Percentiles rank a stretch among this genome's conserved stretches.
Evolutionary conservation across 495 filamentous ascomycete species (phyloP).

Genomic region (Astrothelium subdiscretum): DNA sequence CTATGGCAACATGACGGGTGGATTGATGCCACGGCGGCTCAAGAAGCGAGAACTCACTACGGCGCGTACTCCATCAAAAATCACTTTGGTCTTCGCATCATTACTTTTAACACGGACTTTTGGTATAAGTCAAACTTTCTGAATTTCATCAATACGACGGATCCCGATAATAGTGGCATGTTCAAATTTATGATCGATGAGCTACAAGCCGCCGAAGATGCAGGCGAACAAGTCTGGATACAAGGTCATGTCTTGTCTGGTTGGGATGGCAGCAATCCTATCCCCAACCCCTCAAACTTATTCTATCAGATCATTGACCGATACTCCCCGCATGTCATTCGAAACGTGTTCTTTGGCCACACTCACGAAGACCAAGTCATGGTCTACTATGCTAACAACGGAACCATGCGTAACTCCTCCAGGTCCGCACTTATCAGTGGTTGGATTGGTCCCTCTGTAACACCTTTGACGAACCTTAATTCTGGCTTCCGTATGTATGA

Average conservation of each 20-base stretch:
- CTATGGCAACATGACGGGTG: conserved; percentile 24
- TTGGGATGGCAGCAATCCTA: conserved; percentile 24
- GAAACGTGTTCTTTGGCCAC: conserved; percentile 28
- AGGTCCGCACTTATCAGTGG: conserved; percentile 23
- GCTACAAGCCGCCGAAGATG: conserved; percentile 28
- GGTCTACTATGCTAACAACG: conserved; percentile 30
- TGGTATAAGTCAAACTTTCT: conserved; percentile 22
- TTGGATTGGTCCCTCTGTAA: conserved; percentile 28
- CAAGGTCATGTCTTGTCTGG: conserved; percentile 28
- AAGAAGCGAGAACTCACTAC: conserved; percentile 20
- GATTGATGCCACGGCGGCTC: conserved; percentile 14
- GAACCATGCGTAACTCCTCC: conserved; percentile 18
- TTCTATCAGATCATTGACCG: conserved; percentile 31
- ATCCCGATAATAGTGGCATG: conserved; percentile 28
- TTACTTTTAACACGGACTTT: conserved; percentile 28
- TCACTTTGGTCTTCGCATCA: conserved; percentile 21
- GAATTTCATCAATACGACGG: conserved; percentile 31
- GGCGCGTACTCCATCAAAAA: conserved; percentile 23
- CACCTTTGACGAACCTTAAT: conserved; percentile 27
- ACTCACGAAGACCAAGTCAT: conserved; percentile 28
- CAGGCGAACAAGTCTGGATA: conserved; percentile 30
- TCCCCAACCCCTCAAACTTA: conserved; percentile 26
- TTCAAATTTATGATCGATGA: conserved; percentile 27
- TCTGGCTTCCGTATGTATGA: conserved; percentile 27
- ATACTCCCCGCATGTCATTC: conserved; percentile 27